A percentile compares a stretch with the other conserved stretches of the same genome.
phyloP scores from a whole-genome alignment of 2,329 filamentous ascomycete species.

The Macrophomina phaseolina region DNA sequence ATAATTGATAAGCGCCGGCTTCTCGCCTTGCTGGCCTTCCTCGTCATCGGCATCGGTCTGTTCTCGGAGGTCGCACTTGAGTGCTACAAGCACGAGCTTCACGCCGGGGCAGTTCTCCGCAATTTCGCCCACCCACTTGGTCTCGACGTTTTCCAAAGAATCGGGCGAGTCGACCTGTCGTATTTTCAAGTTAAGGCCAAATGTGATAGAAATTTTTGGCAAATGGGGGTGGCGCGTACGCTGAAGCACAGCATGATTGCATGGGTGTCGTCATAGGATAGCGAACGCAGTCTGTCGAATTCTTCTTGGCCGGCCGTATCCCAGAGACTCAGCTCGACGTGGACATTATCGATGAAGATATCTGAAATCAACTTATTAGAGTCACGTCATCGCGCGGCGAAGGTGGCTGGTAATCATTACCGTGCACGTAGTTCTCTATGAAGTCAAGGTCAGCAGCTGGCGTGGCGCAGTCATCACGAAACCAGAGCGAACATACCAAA shows the following conservation, averaged over 20 bases:
- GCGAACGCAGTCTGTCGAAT: constrained; percentile 92
- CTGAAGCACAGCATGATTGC: constrained; percentile 99
- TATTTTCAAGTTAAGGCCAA: background rate
- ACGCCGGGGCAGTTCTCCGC: constrained; percentile 96
- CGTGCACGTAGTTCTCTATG: constrained; percentile 94
- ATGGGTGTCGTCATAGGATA: constrained; percentile 98
- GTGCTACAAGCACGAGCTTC: constrained; percentile 90
- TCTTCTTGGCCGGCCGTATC: constrained; percentile 98
- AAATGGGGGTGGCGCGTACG: constrained; percentile 32
- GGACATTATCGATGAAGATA: constrained; percentile 96
- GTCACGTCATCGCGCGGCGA: constrained; percentile 6
- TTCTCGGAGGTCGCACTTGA: constrained; percentile 96
- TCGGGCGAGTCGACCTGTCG: constrained; percentile 83
- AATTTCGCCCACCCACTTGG: constrained; percentile 98
- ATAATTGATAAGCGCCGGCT: constrained; percentile 78
- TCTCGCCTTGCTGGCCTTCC: constrained; percentile 53
- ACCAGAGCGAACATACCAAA: constrained; percentile 62
- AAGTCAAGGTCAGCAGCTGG: constrained; percentile 33
- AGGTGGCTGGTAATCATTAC: constrained; percentile 55
- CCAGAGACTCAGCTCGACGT: constrained; percentile 97
- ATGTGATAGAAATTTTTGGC: background rate
- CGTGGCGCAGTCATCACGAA: background rate
- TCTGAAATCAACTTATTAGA: constrained; percentile 60
- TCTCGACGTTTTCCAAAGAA: constrained; percentile 96
- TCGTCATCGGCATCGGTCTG: constrained; percentile 67